Conservation (phyloP, 805 yeast genomes). For the Ogataea trehaloabstinens region DNA sequence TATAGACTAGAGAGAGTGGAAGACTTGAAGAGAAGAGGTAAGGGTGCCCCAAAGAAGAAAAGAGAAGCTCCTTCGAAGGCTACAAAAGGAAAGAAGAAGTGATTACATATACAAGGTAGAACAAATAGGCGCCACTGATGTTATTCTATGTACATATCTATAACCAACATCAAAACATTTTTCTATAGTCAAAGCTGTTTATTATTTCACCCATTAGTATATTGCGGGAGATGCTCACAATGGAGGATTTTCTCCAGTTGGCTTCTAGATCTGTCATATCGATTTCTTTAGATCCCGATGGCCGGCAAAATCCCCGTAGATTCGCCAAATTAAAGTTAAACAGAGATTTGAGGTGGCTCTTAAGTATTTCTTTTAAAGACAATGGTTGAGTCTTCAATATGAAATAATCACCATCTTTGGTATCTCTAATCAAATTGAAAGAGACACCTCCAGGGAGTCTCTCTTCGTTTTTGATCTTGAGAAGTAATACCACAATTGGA, state of each 20-base stretch:
- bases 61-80: conserved; percentile 39
- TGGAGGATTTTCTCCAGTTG: conserved; percentile 27
- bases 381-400: conserved; percentile 27
- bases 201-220: conserved; percentile 31
- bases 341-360: conserved; percentile 30
- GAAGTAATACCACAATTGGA: conserved; percentile 79
- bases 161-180: conserved; percentile 26
- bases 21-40: conserved; percentile 77
- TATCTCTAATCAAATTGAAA: conserved; percentile 24
- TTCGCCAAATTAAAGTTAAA: conserved; percentile 29
- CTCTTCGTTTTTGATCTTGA: conserved; percentile 76
- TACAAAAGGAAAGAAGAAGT: conserved; percentile 41
- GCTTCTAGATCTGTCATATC: conserved; percentile 15
- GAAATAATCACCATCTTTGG: conserved; percentile 13
- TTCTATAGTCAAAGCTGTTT: conserved; percentile 29
- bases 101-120: no score
- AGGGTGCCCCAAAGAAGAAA: conserved; percentile 83
- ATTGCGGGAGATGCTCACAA: conserved; percentile 18
- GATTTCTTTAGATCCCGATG: conserved; percentile 1
- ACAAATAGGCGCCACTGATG: not conserved
- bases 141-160: conserved; percentile 8
- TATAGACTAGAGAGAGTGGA: conserved; percentile 65
- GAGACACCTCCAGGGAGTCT: conserved; percentile 54
- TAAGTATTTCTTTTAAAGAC: conserved; percentile 24
- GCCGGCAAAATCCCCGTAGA: conserved; percentile 5